Conservation (phyloP, 1,139 yeast species). For the Yamadazyma diddensiae region DNA sequence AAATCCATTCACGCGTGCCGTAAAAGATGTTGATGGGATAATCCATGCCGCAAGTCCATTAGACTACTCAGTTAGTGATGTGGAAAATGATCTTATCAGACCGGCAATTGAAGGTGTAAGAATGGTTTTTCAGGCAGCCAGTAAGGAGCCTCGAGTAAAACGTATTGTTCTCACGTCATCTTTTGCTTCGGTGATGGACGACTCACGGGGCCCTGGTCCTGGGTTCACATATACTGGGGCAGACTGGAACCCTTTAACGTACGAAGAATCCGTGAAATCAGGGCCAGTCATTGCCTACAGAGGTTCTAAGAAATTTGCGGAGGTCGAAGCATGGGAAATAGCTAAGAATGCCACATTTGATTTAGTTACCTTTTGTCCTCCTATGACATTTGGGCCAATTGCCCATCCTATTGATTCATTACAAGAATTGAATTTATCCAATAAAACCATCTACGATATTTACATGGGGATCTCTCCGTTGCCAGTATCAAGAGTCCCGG, state of each 20-base stretch:
- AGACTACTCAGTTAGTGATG: slow-evolving; percentile 16
- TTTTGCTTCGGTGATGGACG: slow-evolving; percentile 20
- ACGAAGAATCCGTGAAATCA: slow-evolving; percentile 32
- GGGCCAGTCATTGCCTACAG: slow-evolving; percentile 38
- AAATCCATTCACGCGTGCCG: slow-evolving; percentile 18
- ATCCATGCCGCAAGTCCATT: slow-evolving; percentile 21
- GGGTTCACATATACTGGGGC: slow-evolving; percentile 23
- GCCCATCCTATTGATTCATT: slow-evolving; percentile 26
- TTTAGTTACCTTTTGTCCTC: slow-evolving; percentile 47
- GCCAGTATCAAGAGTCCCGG: slow-evolving; percentile 24
- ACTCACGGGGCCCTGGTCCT: slow-evolving; percentile 16
- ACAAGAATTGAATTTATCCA: slow-evolving; percentile 24
- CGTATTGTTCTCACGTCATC: slow-evolving; percentile 32
- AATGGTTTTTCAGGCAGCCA: slow-evolving; percentile 23
- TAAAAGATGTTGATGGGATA: slow-evolving; percentile 18
- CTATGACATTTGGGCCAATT: slow-evolving; percentile 49
- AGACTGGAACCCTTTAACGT: slow-evolving; percentile 32
- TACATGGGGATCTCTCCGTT: slow-evolving; percentile 13
- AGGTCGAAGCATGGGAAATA: slow-evolving; percentile 36
- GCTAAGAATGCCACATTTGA: slow-evolving; percentile 33
- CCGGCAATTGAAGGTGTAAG: slow-evolving; percentile 24
- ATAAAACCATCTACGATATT: slow-evolving; percentile 16
- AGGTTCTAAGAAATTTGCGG: slow-evolving; percentile 41
- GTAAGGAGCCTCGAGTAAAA: slow-evolving; percentile 21
- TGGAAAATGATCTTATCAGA: slow-evolving; percentile 20